These are phyloP conservation scores for Talaromyces rugulosus DNA, from an alignment of 2,329 filamentous ascomycete species.

Conservation along the genomic window DNA sequence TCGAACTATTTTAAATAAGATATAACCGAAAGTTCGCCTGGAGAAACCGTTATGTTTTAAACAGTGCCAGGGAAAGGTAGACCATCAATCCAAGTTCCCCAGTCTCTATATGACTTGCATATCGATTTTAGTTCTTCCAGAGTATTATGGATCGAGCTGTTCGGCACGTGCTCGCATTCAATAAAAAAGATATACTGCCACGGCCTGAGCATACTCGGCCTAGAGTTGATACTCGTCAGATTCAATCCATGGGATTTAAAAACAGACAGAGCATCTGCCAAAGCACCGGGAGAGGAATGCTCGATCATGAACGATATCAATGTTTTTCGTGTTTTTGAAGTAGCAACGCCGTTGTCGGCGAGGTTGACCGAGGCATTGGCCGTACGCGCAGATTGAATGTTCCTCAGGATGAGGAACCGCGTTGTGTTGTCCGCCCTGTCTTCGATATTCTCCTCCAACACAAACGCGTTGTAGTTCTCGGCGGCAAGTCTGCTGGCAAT, in stretches of 20 bases:
- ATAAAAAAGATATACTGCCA: slow-evolving; percentile 97
- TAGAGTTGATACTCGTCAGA: slow-evolving; percentile 83
- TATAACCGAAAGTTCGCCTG: not conserved
- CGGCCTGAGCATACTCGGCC: slow-evolving; percentile 67
- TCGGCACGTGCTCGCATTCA: slow-evolving; percentile 65
- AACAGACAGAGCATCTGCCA: slow-evolving; percentile 74
- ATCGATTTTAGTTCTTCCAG: slow-evolving; percentile 30
- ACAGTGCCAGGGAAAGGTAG: slow-evolving; percentile 11
- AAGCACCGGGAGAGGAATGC: slow-evolving; percentile 71
- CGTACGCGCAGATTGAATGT: slow-evolving; percentile 25
- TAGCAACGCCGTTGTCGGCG: not conserved
- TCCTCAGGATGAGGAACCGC: slow-evolving; percentile 43
- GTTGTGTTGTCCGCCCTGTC: slow-evolving; percentile 45
- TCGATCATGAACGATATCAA: slow-evolving; percentile 80
- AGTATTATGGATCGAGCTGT: slow-evolving; percentile 24
- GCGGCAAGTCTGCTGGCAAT: slow-evolving; percentile 75
- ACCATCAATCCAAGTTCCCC: slow-evolving; percentile 40
- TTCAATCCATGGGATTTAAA: slow-evolving; percentile 73
- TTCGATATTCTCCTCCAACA: slow-evolving; percentile 55
- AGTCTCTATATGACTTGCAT: slow-evolving; percentile 35
- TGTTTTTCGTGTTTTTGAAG: slow-evolving; percentile 52
- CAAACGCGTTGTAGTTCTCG: slow-evolving; percentile 60
- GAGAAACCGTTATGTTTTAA: not conserved
- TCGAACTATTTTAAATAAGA: not conserved
- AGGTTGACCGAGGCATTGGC: slow-evolving; percentile 15